Base-by-base conservation (phyloP, 148 eudicot species). In the Amaranthus cruentus region DNA sequence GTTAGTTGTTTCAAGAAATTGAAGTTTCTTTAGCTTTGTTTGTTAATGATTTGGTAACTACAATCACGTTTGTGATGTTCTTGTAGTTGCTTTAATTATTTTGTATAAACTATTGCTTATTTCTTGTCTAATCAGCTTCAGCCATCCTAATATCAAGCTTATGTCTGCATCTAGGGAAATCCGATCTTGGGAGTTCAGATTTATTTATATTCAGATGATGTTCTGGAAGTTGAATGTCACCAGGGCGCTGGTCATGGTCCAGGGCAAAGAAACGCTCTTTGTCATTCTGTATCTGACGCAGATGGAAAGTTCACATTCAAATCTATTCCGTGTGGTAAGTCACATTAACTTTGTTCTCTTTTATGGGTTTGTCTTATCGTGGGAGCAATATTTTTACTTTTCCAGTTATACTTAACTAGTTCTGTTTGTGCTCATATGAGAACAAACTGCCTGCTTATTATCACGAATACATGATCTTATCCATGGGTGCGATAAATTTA, bases 121-220 rank as follows among this genome's bases (percentile, higher is more conserved):
- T 21, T 67, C 8, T 66, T 46, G 6, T 46, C 28, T 62, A 15
- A 15, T 69, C 47, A 5, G 47, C 61, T 59, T n/a, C 9, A 55
- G 59, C 58, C 54, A 50, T 68, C 68, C 61, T 62, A 47, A 60
- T 51, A 4, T 68, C 56, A 50, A 6, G 56, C 10, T 61, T 66
- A 3, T 76, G 12, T 62, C 70, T 61, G 21, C 59, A 61, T 73
- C 18, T 70, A 96, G 99, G 99, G 97, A 69, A 92, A 92, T 78
- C 99, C 99, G 47, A 92, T 96, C 69, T 78, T 96, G 81, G 99
- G 99, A 66, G 97, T 96, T 84, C 92, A 96, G 69, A 83, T 92
- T 71, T 96, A 90, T 78, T 80, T 96, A 55, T 88, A 88, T 78
- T 96, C 99, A 48, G 90, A 92, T 68, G 96, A 92, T 82, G 86